Evolutionary conservation across 352 stramenopile species (phyloP).

Genomic region (Pythium brachiatum): DNA sequence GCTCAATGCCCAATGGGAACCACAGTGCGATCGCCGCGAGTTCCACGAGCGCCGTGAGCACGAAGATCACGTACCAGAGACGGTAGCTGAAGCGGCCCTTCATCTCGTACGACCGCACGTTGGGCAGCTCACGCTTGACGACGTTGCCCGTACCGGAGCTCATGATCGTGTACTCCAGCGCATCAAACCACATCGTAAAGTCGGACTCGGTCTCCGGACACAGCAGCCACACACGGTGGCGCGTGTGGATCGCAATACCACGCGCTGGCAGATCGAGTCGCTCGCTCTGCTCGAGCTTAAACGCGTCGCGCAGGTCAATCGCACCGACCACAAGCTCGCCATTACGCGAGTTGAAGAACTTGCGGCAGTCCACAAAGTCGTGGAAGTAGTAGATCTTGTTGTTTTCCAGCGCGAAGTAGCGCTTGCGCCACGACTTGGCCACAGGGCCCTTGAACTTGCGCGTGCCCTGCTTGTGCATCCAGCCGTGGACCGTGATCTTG

Average conservation of each 20-base stretch:
- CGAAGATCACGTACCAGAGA: conserved; percentile 74
- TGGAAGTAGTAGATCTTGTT: conserved; percentile 89
- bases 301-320: conserved; percentile 69
- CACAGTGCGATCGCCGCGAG: conserved; percentile 75
- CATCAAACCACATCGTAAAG: conserved; percentile 84
- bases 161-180: conserved; percentile 73
- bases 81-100: conserved; percentile 82
- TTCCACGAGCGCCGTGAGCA: conserved; percentile 66
- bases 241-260: conserved; percentile 77
- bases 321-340: conserved; percentile 71
- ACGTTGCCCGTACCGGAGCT: conserved; percentile 75
- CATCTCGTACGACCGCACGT: conserved; percentile 89
- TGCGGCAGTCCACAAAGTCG: conserved; percentile 75
- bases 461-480: conserved; percentile 85
- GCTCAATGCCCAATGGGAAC: conserved; percentile 76
- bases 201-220: conserved; percentile 84
- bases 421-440: conserved; percentile 77
- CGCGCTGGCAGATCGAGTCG: conserved; percentile 80
- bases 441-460: conserved; percentile 80
- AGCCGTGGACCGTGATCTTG: conserved; percentile 74
- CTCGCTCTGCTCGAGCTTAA: conserved; percentile 77
- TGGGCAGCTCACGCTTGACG: conserved; percentile 83
- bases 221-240: conserved; percentile 82
- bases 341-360: conserved; percentile 84
- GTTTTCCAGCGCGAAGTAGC: conserved; percentile 80